Evolutionary conservation across 75 land plant species (phyloP), one percentile per base, ranked within the genome.

Genomic region (Selaginella tamariscina): DNA sequence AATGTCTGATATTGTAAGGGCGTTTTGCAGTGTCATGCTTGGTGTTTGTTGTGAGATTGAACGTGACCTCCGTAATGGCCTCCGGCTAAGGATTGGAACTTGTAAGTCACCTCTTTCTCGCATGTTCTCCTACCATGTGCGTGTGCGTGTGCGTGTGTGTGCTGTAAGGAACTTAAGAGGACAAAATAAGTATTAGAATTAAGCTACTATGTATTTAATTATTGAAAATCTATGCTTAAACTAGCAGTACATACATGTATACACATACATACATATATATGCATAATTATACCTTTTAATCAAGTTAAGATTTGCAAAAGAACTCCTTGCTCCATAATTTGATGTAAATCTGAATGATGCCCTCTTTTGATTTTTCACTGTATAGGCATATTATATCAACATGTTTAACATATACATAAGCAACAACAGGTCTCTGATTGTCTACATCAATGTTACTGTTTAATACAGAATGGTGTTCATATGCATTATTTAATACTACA

Each of bases 61-160:
- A 15, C 49, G 49, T 5, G 49, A 39, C 49, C 49, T 5, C 15
- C 49, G 49, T 39, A 39, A 15, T 5, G 49, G 49, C 49, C 49
- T 64, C 73, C 1, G 65, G 68, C 8, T 1, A 32, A 81, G 30
- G 82, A 71, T 33, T 77, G 68, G 21, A 54, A 13, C 20, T 49
- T 20, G 18, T 13, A 49, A 49, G 11, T 13, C 11, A 49, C 18
- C 18, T 13, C 54, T 49, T 20, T 13, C 54, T 20, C 11, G 20
- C 18, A 49, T 13, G 18, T 49, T 49, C 54, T 49, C 18, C 11
- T 49, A 13, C 54, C 18, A 49, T 13, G 54, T 49, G 18, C 20
- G 20, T 49, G 20, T 13, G 54, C 54, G 11, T 49, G 11, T 20
- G 20, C 11, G 20, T 49, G 11, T 49, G 20, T 13, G 20, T 49